Base-by-base conservation (phyloP, 352 stramenopile genomes). In the Pythium plurisporium region DNA sequence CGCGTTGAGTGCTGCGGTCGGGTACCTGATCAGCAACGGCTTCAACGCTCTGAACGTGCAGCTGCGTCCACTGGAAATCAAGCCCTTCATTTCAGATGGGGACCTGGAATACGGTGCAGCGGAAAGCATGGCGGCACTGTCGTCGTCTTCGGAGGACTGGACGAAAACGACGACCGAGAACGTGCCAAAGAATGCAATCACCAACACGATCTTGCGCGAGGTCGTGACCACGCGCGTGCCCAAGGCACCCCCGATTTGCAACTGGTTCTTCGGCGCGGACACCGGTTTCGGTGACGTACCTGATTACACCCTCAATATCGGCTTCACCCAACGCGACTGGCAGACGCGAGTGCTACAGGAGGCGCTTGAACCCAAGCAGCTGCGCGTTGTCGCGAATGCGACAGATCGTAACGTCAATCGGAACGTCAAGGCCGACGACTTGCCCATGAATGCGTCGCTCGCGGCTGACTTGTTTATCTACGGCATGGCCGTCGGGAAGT, bases 391-490 rank as follows among this genome's bases (percentile, higher is more conserved):
- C 36, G 36, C 20, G 36, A 43, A 43, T 43, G 10, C 36, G 36
- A 43, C 36, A 7, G 27, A 67, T 15, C 9, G 30, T 23, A 31
- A 5, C 0, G 30, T n/a, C 26, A 61, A 42, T 29, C 22, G 40
- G 5, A 20, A 34, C 23, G 17, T 51, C 19, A 49, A 55, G n/a
- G 31, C 7, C 5, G 30, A 20, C 12, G 25, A 45, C 1, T 20
- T 67, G 22, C 59, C 59, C 15, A 67, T 67, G 59, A 58, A 67
- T 46, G 52, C 52, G 14, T 62, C 59, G 19, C 38, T 38, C 0
- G 59, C 59, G 0, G 44, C 50, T 9, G 52, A 67, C 30, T 19
- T 67, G 4, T 55, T 58, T 10, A 7, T 67, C 14, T 54, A 61
- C 29, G 19, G 5, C 1, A 15, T 60, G 49, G 1, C 14, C 5